A percentile compares a stretch with the other conserved stretches of the same genome.
Evolutionary conservation across 192 early-diverging fungal species (phyloP).

Genomic region (Backusella circina): DNA sequence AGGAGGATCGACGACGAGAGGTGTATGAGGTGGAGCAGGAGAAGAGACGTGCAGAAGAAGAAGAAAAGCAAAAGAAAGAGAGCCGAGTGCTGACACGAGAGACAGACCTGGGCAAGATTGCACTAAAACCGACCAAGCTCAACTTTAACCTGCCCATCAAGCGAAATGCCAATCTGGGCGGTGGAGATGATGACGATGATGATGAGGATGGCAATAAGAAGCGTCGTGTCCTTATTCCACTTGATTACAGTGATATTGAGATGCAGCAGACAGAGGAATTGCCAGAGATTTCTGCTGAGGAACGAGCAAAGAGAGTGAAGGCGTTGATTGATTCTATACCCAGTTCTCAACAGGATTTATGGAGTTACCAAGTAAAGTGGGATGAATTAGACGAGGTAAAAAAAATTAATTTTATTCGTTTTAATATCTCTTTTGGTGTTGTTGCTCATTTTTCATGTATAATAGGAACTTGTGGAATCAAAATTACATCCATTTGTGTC

Average conservation of each 20-base stretch:
- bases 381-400: constrained; percentile 66
- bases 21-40: constrained; percentile 33
- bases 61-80: constrained; percentile 15
- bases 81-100: constrained; percentile 4
- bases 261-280: constrained; percentile 10
- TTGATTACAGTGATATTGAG: constrained; percentile 49
- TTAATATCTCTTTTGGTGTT: not conserved
- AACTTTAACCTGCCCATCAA: constrained; percentile 32
- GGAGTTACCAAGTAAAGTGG: constrained; percentile 76
- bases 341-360: constrained; percentile 62
- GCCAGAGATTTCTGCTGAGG: constrained; percentile 62
- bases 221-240: constrained; percentile 45
- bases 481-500: constrained; percentile 74
- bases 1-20: constrained; percentile 35
- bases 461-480: constrained; percentile 48
- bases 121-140: constrained; percentile 21
- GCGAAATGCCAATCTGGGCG: constrained; percentile 24
- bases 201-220: constrained; percentile 47
- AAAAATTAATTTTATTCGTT: not conserved
- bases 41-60: constrained; percentile 29
- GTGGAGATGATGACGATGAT: constrained; percentile 46
- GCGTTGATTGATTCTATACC: constrained; percentile 69
- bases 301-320: constrained; percentile 58
- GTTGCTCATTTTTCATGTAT: not conserved
- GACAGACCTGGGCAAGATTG: constrained; percentile 25